Percentiles rank a stretch among this genome's conserved stretches.
phyloP scores from a whole-genome alignment of 805 yeast genomes.

The Lipomyces oligophaga region DNA sequence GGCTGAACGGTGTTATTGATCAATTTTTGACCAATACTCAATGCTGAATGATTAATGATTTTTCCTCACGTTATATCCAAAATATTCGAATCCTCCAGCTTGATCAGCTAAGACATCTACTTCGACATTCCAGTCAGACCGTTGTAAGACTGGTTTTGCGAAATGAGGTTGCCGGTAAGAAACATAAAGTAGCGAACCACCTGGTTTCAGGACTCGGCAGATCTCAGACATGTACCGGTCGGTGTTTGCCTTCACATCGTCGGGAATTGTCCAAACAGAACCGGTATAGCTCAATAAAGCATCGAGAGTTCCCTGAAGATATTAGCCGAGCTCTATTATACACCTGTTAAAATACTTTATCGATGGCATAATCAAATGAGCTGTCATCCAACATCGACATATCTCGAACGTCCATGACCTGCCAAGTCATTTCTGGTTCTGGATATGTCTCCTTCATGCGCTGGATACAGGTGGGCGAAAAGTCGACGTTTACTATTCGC shows the following conservation, averaged over 20 bases:
- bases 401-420: conserved; percentile 32
- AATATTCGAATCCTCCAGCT: conserved; percentile 29
- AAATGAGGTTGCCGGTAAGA: conserved; percentile 34
- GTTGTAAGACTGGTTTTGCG: conserved; percentile 28
- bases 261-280: conserved; percentile 33
- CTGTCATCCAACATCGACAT: conserved; percentile 24
- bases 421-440: conserved; percentile 31
- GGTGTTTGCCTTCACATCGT: conserved; percentile 24
- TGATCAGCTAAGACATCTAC: conserved; percentile 20
- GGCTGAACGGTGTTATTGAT: too few species aligned
- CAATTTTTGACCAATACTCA: too few species aligned
- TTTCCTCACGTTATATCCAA: conserved; percentile 23
- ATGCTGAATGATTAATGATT: conserved; percentile 7
- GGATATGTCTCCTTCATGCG: conserved; percentile 26
- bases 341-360: conserved; percentile 19
- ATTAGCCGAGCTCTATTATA: neutral
- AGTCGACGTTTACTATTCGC: conserved; percentile 31
- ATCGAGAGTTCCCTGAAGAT: conserved; percentile 30
- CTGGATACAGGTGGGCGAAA: conserved; percentile 30
- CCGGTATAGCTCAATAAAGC: conserved; percentile 32
- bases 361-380: conserved; percentile 32
- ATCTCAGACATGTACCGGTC: conserved; percentile 30
- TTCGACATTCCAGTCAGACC: conserved; percentile 27
- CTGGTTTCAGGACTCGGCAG: conserved; percentile 29
- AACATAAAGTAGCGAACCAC: conserved; percentile 29